Evolutionary conservation across 768 basidiomycete genomes (phyloP).

Genomic region (Xerocomellus chrysenteron): DNA sequence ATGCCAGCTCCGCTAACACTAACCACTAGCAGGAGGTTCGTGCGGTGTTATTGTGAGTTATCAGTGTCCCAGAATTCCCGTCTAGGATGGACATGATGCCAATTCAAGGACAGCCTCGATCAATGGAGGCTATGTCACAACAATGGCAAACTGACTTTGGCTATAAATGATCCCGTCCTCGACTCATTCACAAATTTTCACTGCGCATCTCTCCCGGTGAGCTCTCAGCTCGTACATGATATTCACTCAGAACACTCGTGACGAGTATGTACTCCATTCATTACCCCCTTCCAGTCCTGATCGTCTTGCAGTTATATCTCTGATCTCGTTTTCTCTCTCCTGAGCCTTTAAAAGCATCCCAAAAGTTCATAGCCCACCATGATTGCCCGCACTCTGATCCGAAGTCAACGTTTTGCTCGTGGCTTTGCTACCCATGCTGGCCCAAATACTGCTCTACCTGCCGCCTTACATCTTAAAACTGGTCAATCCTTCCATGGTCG

Average conservation of each 20-base stretch:
- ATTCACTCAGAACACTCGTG: conserved; percentile 84
- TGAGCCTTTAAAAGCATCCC: conserved; percentile 30
- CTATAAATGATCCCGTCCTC: conserved; percentile 12
- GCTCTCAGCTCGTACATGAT: conserved; percentile 57
- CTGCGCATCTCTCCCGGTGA: neutral
- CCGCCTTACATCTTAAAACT: conserved; percentile 87
- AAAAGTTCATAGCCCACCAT: conserved; percentile 42
- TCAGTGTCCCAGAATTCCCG: too few species aligned
- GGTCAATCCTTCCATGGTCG: conserved; percentile 90
- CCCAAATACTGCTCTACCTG: conserved; percentile 55
- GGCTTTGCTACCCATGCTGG: conserved; percentile 68
- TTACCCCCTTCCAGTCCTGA: conserved; percentile 19
- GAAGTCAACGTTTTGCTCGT: conserved; percentile 50
- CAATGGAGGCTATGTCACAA: conserved; percentile 1
- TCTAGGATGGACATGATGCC: too few species aligned
- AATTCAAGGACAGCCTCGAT: too few species aligned
- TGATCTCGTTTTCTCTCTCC: conserved; percentile 85
- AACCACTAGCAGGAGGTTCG: too few species aligned
- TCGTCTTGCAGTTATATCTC: conserved; percentile 68
- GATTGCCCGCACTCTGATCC: conserved; percentile 55
- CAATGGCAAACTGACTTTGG: conserved; percentile 17
- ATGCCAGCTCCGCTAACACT: too few species aligned
- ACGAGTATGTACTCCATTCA: conserved; percentile 61
- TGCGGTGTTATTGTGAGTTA: too few species aligned
- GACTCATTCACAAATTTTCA: neutral